Conservation (phyloP, 2,329 filamentous ascomycete genomes). For the Trichoderma sp. region DNA sequence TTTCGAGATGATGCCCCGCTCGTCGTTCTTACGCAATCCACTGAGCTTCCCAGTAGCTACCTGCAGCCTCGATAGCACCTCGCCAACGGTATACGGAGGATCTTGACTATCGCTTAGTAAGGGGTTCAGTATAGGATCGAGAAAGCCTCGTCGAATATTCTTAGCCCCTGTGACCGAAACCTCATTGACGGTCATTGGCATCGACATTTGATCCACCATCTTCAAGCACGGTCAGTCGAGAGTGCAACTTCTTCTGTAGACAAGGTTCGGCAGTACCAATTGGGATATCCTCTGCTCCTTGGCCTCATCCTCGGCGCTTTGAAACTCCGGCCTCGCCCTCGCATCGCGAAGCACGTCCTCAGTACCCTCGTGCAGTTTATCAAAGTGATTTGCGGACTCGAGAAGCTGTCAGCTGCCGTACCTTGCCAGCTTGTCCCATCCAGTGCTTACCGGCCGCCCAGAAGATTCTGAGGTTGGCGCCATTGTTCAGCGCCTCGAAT, state of each 20-base stretch:
- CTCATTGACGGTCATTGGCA: slow-evolving; percentile 85
- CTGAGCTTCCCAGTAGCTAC: slow-evolving; percentile 73
- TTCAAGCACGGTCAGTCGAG: slow-evolving; percentile 35
- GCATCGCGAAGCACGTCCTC: slow-evolving; percentile 46
- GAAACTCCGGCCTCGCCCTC: slow-evolving; percentile 43
- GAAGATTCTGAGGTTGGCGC: slow-evolving; percentile 40
- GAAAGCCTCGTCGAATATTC: slow-evolving; percentile 82
- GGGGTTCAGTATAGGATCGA: slow-evolving; percentile 79
- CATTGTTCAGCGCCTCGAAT: slow-evolving; percentile 39
- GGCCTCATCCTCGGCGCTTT: slow-evolving; percentile 45
- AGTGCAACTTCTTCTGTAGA: not conserved
- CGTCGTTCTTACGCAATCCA: slow-evolving; percentile 68
- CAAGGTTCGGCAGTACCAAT: slow-evolving; percentile 38
- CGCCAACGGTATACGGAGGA: slow-evolving; percentile 74
- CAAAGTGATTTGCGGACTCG: slow-evolving; percentile 44
- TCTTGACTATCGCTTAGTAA: slow-evolving; percentile 71
- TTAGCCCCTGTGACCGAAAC: slow-evolving; percentile 81
- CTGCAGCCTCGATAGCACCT: slow-evolving; percentile 75
- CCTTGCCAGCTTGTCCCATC: not conserved
- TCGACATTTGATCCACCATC: slow-evolving; percentile 73
- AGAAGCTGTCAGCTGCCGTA: slow-evolving; percentile 30
- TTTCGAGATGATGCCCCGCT: slow-evolving; percentile 18
- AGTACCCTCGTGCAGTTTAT: slow-evolving; percentile 47
- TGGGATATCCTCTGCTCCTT: slow-evolving; percentile 46
- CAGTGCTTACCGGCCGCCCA: slow-evolving; percentile 38